Base-by-base conservation (phyloP, 163 green algal genomes). In the Trebouxia gelatinosa region DNA sequence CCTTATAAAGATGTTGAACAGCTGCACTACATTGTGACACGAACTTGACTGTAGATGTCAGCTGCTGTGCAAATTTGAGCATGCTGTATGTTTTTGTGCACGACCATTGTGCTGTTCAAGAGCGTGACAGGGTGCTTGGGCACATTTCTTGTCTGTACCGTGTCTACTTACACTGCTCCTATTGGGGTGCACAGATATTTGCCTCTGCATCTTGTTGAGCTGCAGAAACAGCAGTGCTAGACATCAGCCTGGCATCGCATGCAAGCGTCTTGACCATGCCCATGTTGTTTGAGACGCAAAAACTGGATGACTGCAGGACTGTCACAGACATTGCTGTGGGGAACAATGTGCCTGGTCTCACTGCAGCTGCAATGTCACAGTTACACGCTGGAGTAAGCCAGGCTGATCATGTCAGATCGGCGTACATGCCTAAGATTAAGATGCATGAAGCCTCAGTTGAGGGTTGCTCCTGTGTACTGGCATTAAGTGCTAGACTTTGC, bases 301-400 rank as follows among this genome's bases (percentile, higher is more conserved):
- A 59, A 1, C 2, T 29, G 48, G 2, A 26, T 26, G 1, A 9
- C 2, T 71, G 75, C 87, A 92, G 87, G 29, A 97, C 92, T 2
- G 91, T 98, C 37, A 93, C 90, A 7, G 94, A 98, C 77, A 79
- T 97, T 43, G 80, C 82, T 11, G 51, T 87, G 74, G 64, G 84
- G 29, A 84, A 93, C 23, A 93, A 89, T 65, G 1, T 83, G 17
- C 26, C 83, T 26, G 94, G 94, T 46, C 78, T 95, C 17, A 17
- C 13, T 58, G 17, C 46, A 58, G 46, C 46, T 58, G 13, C 46
- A n/a, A n/a, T n/a, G n/a, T n/a, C n/a, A n/a, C n/a, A n/a, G n/a
- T n/a, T n/a, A n/a, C n/a, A n/a, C n/a, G n/a, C n/a, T n/a, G n/a
- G n/a, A n/a, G n/a, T n/a, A 19, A 59, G 48, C 26, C 48, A 59